Evolutionary conservation across 2,329 filamentous ascomycete species (phyloP), one percentile per base, ranked within the genome.

Genomic region (Helotiales sp.): DNA sequence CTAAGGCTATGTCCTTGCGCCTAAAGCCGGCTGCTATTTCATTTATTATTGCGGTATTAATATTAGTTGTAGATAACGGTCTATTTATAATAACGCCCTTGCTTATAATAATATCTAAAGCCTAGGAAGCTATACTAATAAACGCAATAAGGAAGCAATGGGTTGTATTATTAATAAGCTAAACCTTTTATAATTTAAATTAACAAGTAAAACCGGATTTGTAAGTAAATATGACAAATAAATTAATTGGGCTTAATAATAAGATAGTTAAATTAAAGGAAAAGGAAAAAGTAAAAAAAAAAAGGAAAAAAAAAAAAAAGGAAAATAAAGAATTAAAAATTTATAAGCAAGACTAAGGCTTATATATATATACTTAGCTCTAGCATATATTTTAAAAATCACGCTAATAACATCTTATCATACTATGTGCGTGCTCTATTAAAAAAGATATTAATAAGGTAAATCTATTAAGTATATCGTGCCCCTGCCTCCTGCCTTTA

Each of bases 1-100:
- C 52, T 57, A 17, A 28, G 52, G 28, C 52, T 57, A 17, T 57
- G 52, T 57, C 28, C 52, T 57, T 28, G 28, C 52, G 28, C 52
- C 28, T 57, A 28, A 15, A 52, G n/a, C n/a, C n/a, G n/a, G n/a
- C n/a, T n/a, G n/a, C n/a, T n/a, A n/a, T n/a, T n/a, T n/a, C n/a
- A n/a, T n/a, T n/a, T n/a, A n/a, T n/a, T n/a, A n/a, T n/a, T n/a
- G n/a, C n/a, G n/a, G n/a, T n/a, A n/a, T n/a, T n/a, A n/a, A n/a
- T n/a, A n/a, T n/a, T n/a, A n/a, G n/a, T n/a, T n/a, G n/a, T n/a
- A n/a, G n/a, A n/a, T n/a, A n/a, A n/a, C n/a, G n/a, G n/a, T n/a
- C n/a, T n/a, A n/a, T n/a, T n/a, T n/a, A n/a, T n/a, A n/a, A n/a
- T n/a, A n/a, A n/a, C n/a, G n/a, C n/a, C n/a, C n/a, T n/a, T n/a